A percentile compares a stretch with the other conserved stretches of the same genome.
These are phyloP conservation scores for Cystobasidium sp. DNA, from an alignment of 1,284 basidiomycete species.

Conservation along the genomic window DNA sequence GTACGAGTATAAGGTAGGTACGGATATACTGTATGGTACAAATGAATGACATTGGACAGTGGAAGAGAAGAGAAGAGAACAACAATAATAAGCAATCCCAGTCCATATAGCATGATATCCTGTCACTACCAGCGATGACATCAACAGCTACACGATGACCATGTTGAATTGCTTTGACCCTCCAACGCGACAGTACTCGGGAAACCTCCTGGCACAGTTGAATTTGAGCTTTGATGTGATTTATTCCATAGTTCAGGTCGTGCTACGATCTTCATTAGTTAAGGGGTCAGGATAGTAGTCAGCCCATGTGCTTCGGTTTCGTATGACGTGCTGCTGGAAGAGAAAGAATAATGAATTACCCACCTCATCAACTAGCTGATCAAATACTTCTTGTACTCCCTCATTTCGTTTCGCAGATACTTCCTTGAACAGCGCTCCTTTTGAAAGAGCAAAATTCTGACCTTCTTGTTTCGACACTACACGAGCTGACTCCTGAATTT, in stretches of 20 bases:
- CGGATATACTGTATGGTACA: no score
- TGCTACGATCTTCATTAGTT: conserved; percentile 24
- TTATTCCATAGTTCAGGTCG: conserved; percentile 43
- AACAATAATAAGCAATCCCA: background rate
- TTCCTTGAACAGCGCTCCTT: conserved; percentile 65
- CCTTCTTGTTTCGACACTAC: conserved; percentile 83
- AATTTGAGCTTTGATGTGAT: background rate
- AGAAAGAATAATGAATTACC: background rate
- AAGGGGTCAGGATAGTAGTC: background rate
- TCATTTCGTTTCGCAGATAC: conserved; percentile 68
- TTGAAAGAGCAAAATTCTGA: conserved; percentile 75
- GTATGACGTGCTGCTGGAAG: background rate
- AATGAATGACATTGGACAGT: no score
- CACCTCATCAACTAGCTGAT: conserved; percentile 43
- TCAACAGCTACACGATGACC: conserved; percentile 28
- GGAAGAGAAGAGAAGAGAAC: no score
- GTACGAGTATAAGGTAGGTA: no score
- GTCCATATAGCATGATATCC: background rate
- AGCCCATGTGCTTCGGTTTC: background rate
- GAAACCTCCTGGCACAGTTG: conserved; percentile 35
- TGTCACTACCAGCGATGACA: background rate
- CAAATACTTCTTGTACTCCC: conserved; percentile 41
- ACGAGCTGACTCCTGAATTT: conserved; percentile 76
- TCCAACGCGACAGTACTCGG: conserved; percentile 32
- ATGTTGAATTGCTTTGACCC: background rate